These are phyloP conservation scores for Mycena crocata DNA, from an alignment of 768 basidiomycete genomes.

Conservation along the genomic window DNA sequence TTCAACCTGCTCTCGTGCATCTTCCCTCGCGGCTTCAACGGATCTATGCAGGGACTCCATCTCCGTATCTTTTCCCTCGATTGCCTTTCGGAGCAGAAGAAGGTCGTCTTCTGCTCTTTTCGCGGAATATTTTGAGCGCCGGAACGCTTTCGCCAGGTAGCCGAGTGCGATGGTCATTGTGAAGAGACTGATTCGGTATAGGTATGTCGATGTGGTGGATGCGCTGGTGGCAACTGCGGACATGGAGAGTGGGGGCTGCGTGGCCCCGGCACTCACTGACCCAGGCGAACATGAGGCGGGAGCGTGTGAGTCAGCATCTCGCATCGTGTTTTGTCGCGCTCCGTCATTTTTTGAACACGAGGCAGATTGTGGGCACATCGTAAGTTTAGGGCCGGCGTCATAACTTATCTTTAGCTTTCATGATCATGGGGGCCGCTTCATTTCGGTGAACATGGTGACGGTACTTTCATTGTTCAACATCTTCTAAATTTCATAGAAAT, in stretches of 20 bases:
- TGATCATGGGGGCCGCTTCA: neutral
- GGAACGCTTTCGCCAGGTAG: conserved; percentile 20
- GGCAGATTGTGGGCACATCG: too few relatives aligned
- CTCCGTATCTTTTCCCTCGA: conserved; percentile 24
- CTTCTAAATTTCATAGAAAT: too few relatives aligned
- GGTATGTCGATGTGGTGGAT: conserved; percentile 10
- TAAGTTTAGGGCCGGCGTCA: too few relatives aligned
- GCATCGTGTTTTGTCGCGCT: conserved; percentile 16
- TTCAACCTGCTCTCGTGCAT: conserved; percentile 14
- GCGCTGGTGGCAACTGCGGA: conserved; percentile 11
- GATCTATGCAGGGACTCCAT: conserved; percentile 25
- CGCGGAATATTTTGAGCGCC: conserved; percentile 14
- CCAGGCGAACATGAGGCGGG: conserved; percentile 29
- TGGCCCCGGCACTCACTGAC: conserved; percentile 5
- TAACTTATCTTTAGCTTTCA: neutral
- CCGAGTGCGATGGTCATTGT: conserved; percentile 24
- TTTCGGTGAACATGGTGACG: neutral
- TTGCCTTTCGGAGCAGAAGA: conserved; percentile 31
- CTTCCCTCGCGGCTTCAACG: conserved; percentile 22
- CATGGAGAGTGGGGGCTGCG: conserved; percentile 15
- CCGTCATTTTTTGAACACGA: conserved; percentile 12
- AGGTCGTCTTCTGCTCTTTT: conserved; percentile 23
- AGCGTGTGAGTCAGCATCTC: conserved; percentile 25
- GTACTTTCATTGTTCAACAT: neutral
- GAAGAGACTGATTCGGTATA: conserved; percentile 19